Percentiles rank a stretch among this genome's conserved stretches.
These are phyloP conservation scores for Blastobotrys capitulatus DNA, from an alignment of 1,139 yeast species.

Conservation along the genomic window DNA sequence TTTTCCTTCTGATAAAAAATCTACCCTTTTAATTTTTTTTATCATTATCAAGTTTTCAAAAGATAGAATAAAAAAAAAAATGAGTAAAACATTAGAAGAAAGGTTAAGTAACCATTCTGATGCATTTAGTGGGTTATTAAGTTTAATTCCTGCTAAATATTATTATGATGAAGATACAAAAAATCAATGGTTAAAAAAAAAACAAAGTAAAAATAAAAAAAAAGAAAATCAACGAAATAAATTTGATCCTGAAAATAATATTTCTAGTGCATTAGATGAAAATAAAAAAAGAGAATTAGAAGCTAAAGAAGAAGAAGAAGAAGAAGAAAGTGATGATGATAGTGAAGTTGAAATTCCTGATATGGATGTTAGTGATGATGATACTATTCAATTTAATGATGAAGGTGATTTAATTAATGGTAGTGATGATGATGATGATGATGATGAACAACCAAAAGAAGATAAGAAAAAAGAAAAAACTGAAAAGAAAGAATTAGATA, in stretches of 20 bases:
- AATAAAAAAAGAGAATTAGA: conserved; percentile 46
- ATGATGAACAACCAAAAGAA: conserved; percentile 12
- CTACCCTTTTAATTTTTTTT: too few species aligned
- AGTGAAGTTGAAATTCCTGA: conserved; percentile 34
- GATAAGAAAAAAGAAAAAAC: conserved; percentile 7
- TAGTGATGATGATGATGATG: background rate
- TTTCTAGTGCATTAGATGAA: conserved; percentile 62
- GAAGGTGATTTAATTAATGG: background rate
- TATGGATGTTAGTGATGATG: conserved; percentile 17
- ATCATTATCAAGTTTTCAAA: background rate
- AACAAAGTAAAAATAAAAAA: conserved; percentile 56
- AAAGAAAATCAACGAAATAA: conserved; percentile 61
- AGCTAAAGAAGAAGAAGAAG: conserved; percentile 15
- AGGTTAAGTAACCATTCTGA: conserved; percentile 77
- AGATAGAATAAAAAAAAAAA: conserved; percentile 6
- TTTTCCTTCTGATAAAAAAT: background rate
- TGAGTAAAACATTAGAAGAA: conserved; percentile 40
- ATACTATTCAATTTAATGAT: conserved; percentile 1
- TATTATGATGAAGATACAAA: conserved; percentile 73
- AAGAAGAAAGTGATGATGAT: conserved; percentile 13
- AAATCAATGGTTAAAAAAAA: conserved; percentile 86
- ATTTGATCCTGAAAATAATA: conserved; percentile 58
- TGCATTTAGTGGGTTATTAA: conserved; percentile 84
- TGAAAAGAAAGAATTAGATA: background rate
- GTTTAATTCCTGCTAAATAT: conserved; percentile 89